Percentiles rank a stretch among this genome's conserved stretches.
These are phyloP conservation scores for Fusarium globosum DNA, from an alignment of 2,329 filamentous ascomycete species.

Conservation along the genomic window DNA sequence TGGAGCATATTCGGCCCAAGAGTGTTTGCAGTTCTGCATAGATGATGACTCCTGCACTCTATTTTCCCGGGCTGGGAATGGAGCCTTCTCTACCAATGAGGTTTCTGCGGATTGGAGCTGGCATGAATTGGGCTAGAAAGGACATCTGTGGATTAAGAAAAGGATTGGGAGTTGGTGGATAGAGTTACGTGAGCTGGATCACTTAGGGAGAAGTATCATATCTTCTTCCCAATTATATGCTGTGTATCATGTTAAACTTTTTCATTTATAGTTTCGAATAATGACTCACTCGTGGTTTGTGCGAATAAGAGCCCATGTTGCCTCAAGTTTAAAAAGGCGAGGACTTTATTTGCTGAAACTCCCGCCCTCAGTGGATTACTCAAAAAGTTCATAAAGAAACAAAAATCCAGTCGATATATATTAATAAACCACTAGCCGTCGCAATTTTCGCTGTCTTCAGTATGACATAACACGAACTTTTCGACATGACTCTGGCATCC, in stretches of 20 bases:
- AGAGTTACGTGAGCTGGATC: rapidly evolving
- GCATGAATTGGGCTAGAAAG: rapidly evolving
- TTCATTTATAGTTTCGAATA: rapidly evolving
- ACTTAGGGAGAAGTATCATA: rapidly evolving
- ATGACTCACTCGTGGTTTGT: rapidly evolving
- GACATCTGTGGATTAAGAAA: not conserved
- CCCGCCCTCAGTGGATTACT: not conserved
- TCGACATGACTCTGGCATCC: rapidly evolving
- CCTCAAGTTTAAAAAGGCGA: not conserved
- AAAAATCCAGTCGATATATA: rapidly evolving
- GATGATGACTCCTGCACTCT: not conserved
- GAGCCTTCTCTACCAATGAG: rapidly evolving
- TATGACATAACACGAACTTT: no score
- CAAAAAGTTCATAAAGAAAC: not conserved
- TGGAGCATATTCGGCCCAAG: rapidly evolving
- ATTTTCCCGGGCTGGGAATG: no score
- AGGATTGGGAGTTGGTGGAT: rapidly evolving
- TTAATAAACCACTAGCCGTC: no score
- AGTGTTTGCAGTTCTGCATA: not conserved
- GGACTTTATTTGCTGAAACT: not conserved
- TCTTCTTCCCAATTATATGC: rapidly evolving
- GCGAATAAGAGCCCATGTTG: rapidly evolving
- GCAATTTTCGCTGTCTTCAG: no score
- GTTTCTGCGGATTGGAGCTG: rapidly evolving
- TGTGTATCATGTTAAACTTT: rapidly evolving